These are phyloP conservation scores for Simmondsia chinensis DNA, from an alignment of 148 eudicot genomes.

Conservation along the genomic window DNA sequence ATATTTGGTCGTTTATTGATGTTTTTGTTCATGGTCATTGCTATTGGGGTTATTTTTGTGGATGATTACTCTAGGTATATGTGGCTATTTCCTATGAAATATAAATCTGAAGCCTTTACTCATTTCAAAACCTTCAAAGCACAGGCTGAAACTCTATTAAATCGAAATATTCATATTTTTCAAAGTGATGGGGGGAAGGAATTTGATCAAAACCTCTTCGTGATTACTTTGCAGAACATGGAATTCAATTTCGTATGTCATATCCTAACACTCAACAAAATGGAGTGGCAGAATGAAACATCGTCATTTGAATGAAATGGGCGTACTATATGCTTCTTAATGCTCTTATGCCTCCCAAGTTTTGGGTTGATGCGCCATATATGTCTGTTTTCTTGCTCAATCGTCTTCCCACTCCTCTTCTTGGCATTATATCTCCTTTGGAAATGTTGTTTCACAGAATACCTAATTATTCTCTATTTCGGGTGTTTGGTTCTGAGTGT, in stretches of 20 bases:
- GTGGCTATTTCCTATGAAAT: neutral
- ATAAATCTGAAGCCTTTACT: neutral
- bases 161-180: neutral
- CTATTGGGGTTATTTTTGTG: neutral
- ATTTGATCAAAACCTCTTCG: neutral
- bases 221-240: neutral
- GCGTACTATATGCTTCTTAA: neutral
- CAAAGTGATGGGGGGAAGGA: neutral
- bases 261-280: neutral
- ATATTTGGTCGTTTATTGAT: neutral
- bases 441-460: neutral
- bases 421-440: neutral
- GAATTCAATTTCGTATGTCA: neutral
- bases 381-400: neutral
- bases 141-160: neutral
- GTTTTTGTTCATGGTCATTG: neutral
- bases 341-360: neutral
- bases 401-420: neutral
- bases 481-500: neutral
- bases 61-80: neutral
- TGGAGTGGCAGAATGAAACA: neutral
- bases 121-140: neutral
- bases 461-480: neutral
- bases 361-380: neutral
- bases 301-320: neutral